Base-by-base conservation (phyloP, 306 rosid genomes). In the Dalbergia cultrata region DNA sequence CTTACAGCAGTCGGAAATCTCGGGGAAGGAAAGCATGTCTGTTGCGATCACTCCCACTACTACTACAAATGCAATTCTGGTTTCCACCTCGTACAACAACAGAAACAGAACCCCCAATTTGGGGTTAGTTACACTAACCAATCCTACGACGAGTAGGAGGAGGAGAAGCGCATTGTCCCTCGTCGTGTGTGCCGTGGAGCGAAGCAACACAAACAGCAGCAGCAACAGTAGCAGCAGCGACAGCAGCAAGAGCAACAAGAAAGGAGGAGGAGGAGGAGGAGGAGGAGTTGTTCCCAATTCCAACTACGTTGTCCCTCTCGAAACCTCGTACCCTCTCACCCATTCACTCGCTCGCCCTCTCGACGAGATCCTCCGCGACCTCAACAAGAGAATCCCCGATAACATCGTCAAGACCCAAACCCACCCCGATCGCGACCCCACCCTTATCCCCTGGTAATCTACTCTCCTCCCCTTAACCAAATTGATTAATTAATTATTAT, bases 311-410 rank as follows among this genome's bases (percentile, higher is more conserved):
- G 99, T 95, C 35, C 99, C 99, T 7, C 84, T 95, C 16, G 97
- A 90, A 81, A 90, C 92, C 77, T 85, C 97, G 1, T 89, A 87
- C 76, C 86, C 97, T 13, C 76, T 84, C 43, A 77, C 92, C 2
- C 89, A 88, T 86, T 91, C 99, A 2, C 89, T 97, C 33, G 92
- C 94, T 69, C 94, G 99, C 50, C 99, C 99, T 75, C 84, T 95
- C 5, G 91, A 78, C 10, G 99, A 95, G 85, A 95, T 95, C 58
- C 92, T 95, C 45, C 85, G 99, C 11, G 99, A 95, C 72, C 91
- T 95, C 43, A 93, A 95, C 64, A 95, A 95, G 88, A 79, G 92
- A 74, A 90, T 95, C 70, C 99, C 99, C 3, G 99, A 93, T 76
- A 93, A 89, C 72, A 88, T 93, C 72, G 86, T 88, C 78, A 87